Conservation (phyloP, 805 yeast species). For the Dipodascus albidus region DNA sequence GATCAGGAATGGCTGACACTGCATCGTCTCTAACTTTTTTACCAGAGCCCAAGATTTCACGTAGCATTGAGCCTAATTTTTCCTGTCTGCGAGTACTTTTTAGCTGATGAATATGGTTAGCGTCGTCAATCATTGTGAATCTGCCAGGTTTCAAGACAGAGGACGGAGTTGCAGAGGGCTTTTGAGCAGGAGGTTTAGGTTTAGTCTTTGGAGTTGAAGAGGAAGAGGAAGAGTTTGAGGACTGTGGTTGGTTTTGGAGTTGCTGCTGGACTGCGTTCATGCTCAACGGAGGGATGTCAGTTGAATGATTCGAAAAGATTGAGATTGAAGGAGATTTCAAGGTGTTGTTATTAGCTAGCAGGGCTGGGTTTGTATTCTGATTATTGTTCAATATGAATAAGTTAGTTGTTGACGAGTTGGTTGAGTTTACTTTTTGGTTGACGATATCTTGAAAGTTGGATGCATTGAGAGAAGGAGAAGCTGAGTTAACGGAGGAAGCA, state of each 20-base stretch:
- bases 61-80: conserved; percentile 40
- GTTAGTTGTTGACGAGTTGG: not conserved
- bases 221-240: conserved; percentile 3
- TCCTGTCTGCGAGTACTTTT: conserved; percentile 45
- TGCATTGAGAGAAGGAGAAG: not conserved
- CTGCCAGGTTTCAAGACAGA: not conserved
- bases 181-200: not conserved
- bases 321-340: not conserved
- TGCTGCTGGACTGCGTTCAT: not conserved
- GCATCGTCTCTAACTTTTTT: conserved; percentile 28
- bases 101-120: conserved; percentile 63
- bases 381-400: not conserved
- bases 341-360: not conserved
- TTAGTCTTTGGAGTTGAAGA: not conserved
- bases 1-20: conserved; percentile 16
- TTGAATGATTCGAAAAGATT: not conserved
- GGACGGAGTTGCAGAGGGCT: not conserved
- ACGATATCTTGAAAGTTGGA: not conserved
- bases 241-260: not conserved
- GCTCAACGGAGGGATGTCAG: not conserved
- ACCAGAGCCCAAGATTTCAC: conserved; percentile 43
- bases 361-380: not conserved
- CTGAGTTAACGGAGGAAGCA: not conserved
- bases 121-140: conserved; percentile 1
- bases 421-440: not conserved